Base-by-base conservation (phyloP, 805 yeast species). In the Kurtzmaniella fragi region DNA sequence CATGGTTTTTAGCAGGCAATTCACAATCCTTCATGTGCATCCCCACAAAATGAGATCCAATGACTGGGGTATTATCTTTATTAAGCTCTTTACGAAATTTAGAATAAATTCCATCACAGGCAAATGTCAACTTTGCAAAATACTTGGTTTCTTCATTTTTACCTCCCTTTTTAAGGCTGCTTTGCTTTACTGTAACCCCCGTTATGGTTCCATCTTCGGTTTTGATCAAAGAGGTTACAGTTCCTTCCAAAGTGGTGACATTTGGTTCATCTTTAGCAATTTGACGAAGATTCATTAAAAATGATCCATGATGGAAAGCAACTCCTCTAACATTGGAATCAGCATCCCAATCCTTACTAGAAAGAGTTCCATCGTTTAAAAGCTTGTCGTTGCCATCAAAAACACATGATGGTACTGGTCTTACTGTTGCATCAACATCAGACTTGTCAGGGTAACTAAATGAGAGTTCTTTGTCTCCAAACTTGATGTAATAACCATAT, bases 71-170 rank as follows among this genome's bases (percentile, higher is more conserved):
- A 48, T 78, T 76, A 26, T 71, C 69, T n/a, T 72, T 61, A 15
- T 78, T 67, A 35, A 85, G 71, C 42, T 81, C 82, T 57, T 79
- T 85, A 58, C 99, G 77, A 69, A 91, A 88, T 61, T 83, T 89
- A 42, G 97, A 90, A 56, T 87, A 88, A 41, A 91, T 90, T 43
- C 99, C 99, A 61, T 93, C 99, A 56, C 95, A 87, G 35, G 84
- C 77, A 25, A 89, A 70, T 5, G 91, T 84, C 41, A 89, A 56
- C 40, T 78, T 76, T 3, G 84, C 86, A 15, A 61, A 61, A 64
- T 72, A 80, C 5, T 68, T 40, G 13, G 35, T 35, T 14, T 40
- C 40, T 7, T 28, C 40, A 10, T n/a, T 23, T 34, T 40, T 8
- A 37, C 25, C 61, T 40, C 67, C 64, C 17, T 54, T 53, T 7